Percentiles rank a stretch among this genome's conserved stretches.
Conservation (phyloP, 192 early-diverging fungal species). For the Kickxella alabastrina region DNA sequence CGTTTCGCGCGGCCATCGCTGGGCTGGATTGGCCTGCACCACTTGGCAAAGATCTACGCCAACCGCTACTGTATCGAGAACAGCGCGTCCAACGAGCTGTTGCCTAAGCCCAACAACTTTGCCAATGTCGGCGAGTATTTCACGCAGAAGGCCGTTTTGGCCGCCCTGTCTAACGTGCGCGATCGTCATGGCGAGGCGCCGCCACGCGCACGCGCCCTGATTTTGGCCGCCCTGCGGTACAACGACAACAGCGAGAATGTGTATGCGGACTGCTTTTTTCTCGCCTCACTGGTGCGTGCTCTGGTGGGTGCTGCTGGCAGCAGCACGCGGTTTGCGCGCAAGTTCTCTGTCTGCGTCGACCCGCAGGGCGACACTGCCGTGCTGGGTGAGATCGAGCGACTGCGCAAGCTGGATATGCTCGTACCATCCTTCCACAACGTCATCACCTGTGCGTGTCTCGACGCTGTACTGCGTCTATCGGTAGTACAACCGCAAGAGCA, state of each 20-base stretch:
- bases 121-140: slow-evolving; percentile 83
- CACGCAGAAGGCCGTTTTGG: slow-evolving; percentile 74
- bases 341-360: slow-evolving; percentile 5
- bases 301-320: slow-evolving; percentile 61
- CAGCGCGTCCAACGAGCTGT: slow-evolving; percentile 17
- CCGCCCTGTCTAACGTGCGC: slow-evolving; percentile 71
- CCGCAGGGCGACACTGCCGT: slow-evolving; percentile 12
- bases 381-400: slow-evolving; percentile 70
- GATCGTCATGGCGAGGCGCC: slow-evolving; percentile 63
- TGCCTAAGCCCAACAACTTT: slow-evolving; percentile 90
- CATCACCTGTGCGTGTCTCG: slow-evolving; percentile 76
- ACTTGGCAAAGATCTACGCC: slow-evolving; percentile 70
- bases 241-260: slow-evolving; percentile 92
- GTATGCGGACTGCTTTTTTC: slow-evolving; percentile 78
- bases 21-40: slow-evolving; percentile 65
- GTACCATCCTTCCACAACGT: slow-evolving; percentile 85
- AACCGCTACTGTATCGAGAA: slow-evolving; percentile 65
- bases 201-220: slow-evolving; percentile 55
- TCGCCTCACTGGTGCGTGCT: slow-evolving; percentile 69
- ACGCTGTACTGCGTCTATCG: slow-evolving; percentile 64
- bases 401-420: slow-evolving; percentile 72
- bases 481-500: slow-evolving; percentile 57
- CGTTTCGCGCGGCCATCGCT: slow-evolving; percentile 55
- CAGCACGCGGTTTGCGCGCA: slow-evolving; percentile 22
- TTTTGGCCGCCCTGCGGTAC: slow-evolving; percentile 76